phyloP scores from a whole-genome alignment of 2,329 filamentous ascomycete species.

The Fusarium buxicola region DNA sequence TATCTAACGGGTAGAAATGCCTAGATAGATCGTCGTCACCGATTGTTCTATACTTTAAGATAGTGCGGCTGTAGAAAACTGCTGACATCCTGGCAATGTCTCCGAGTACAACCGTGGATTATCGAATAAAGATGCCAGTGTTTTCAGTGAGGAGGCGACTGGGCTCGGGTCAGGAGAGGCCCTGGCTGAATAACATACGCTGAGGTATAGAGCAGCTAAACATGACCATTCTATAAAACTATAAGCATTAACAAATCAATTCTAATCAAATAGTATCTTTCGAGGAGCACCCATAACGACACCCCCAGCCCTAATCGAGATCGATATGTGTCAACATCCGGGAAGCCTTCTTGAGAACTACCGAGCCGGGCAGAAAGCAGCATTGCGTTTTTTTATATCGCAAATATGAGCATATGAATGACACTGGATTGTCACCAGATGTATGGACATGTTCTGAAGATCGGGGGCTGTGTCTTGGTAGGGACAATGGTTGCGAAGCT shows the following conservation, averaged over 20 bases:
- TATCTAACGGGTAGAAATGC: constrained; percentile 52
- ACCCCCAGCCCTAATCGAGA: constrained; percentile 51
- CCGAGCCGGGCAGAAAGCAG: constrained; percentile 60
- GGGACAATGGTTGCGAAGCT: not conserved
- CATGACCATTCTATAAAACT: constrained; percentile 47
- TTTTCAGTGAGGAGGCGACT: constrained; percentile 48
- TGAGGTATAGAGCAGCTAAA: constrained; percentile 60
- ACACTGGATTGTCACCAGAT: constrained; percentile 55
- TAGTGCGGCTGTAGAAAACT: constrained; percentile 56
- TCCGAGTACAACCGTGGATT: constrained; percentile 52
- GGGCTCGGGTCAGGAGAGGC: constrained; percentile 52
- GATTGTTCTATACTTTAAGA: constrained; percentile 56
- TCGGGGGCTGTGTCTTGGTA: constrained; percentile 9
- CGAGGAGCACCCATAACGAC: constrained; percentile 48
- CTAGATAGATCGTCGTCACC: constrained; percentile 58
- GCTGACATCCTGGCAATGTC: constrained; percentile 56
- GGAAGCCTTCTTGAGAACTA: constrained; percentile 57
- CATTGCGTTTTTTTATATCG: constrained; percentile 56
- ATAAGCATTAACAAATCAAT: constrained; percentile 58
- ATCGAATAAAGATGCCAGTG: constrained; percentile 55
- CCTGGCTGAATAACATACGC: constrained; percentile 51
- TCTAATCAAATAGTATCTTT: constrained; percentile 53
- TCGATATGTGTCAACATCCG: constrained; percentile 58
- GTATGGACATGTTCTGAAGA: constrained; percentile 44
- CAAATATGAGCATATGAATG: constrained; percentile 57